Conservation (phyloP, 108 stramenopile species). For the Cyclotella cryptica region DNA sequence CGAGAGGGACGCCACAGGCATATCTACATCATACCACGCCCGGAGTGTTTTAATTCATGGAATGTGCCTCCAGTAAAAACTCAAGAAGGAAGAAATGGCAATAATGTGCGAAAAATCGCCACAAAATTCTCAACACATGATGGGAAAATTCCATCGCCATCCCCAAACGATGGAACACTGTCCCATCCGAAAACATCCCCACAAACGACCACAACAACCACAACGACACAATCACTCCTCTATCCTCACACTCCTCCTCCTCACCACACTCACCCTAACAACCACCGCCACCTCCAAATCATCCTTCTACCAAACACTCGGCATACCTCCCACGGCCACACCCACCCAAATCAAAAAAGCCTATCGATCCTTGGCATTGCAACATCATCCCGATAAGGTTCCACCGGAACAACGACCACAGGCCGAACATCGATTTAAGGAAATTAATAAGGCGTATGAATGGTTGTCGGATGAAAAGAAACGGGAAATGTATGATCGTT, state of each 20-base stretch:
- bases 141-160: too few species aligned
- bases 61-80: too few species aligned
- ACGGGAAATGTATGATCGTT: slow-evolving; percentile 90
- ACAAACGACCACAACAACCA: too few species aligned
- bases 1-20: too few species aligned
- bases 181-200: too few species aligned
- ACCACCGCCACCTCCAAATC: not conserved
- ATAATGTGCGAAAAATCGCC: too few species aligned
- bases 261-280: not conserved
- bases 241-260: not conserved
- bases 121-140: too few species aligned
- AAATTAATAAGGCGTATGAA: slow-evolving; percentile 95
- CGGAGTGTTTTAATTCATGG: too few species aligned
- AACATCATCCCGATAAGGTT: slow-evolving; percentile 96
- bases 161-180: too few species aligned
- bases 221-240: too few species aligned
- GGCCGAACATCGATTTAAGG: slow-evolving; percentile 88
- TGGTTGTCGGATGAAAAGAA: slow-evolving; percentile 92
- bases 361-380: slow-evolving; percentile 78
- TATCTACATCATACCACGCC: too few species aligned
- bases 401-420: slow-evolving; percentile 38
- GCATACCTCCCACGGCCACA: slow-evolving; percentile 54
- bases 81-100: too few species aligned
- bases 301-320: slow-evolving; percentile 64
- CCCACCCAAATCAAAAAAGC: slow-evolving; percentile 85